A percentile compares a stretch with the other conserved stretches of the same genome.
Conservation (phyloP, 805 yeast genomes). For the Yamadazyma laniorum region DNA sequence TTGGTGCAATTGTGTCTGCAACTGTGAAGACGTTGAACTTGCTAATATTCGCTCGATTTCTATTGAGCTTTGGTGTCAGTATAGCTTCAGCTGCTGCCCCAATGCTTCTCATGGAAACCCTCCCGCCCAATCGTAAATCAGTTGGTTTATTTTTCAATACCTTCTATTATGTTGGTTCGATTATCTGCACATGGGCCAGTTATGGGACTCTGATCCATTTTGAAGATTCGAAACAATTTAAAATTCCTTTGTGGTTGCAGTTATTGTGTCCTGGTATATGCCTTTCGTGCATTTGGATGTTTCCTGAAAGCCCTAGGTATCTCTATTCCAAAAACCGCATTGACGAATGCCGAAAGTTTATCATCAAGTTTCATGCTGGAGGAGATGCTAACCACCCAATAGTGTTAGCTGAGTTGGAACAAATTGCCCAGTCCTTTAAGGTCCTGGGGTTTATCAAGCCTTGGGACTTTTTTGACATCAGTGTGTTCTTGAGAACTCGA, state of each 20-base stretch:
- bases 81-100: conserved; percentile 44
- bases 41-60: conserved; percentile 42
- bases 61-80: conserved; percentile 44
- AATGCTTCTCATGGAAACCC: conserved; percentile 44
- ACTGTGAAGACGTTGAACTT: conserved; percentile 21
- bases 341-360: conserved; percentile 25
- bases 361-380: conserved; percentile 16
- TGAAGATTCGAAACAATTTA: conserved; percentile 26
- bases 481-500: conserved; percentile 10
- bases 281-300: conserved; percentile 28
- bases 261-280: conserved; percentile 41
- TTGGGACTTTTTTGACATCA: conserved; percentile 16
- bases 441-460: conserved; percentile 13
- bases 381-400: conserved; percentile 20
- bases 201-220: conserved; percentile 35
- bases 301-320: conserved; percentile 51
- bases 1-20: conserved; percentile 33
- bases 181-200: conserved; percentile 33
- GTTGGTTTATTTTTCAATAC: conserved; percentile 18
- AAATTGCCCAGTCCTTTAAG: conserved; percentile 25
- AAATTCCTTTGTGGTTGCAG: conserved; percentile 21
- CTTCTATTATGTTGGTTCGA: conserved; percentile 42
- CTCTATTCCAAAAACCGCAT: conserved; percentile 30
- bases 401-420: conserved; percentile 33
- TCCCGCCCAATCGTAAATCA: conserved; percentile 27